These are phyloP conservation scores for Orychophragmus violaceus DNA, from an alignment of 345 rosid genomes.

Conservation along the genomic window DNA sequence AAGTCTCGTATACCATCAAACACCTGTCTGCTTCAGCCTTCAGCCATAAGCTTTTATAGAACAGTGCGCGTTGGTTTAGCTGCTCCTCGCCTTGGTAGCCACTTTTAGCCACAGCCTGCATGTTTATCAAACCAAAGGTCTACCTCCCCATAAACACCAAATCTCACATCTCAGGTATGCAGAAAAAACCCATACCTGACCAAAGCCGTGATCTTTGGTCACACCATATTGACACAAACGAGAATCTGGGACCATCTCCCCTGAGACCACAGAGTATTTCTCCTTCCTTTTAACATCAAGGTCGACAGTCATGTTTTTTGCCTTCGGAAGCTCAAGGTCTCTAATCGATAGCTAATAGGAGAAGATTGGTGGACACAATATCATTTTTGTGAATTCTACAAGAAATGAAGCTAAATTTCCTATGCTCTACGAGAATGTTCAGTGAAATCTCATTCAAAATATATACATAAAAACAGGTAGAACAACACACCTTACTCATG, in stretches of 20 bases:
- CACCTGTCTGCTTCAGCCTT: constrained; percentile 41
- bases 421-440: background rate
- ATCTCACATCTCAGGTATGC: background rate
- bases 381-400: constrained; percentile 2
- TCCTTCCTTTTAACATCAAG: constrained; percentile 31
- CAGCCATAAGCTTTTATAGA: constrained; percentile 40
- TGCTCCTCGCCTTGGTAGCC: constrained; percentile 21
- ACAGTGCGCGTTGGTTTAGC: constrained; percentile 26
- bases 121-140: constrained; percentile 12
- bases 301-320: constrained; percentile 22
- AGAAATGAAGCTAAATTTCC: background rate
- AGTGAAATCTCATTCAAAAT: background rate
- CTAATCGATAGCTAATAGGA: constrained; percentile 23
- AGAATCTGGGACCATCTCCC: constrained; percentile 18
- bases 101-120: constrained; percentile 31
- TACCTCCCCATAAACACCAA: background rate
- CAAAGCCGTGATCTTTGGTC: constrained; percentile 13
- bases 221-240: constrained; percentile 24
- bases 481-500: constrained; percentile 37
- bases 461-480: background rate
- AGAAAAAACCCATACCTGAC: constrained; percentile 31
- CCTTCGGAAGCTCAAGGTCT: constrained; percentile 31
- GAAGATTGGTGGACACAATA: constrained; percentile 20
- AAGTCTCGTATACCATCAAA: constrained; percentile 34
- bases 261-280: constrained; percentile 12